phyloP scores from a whole-genome alignment of 805 yeast genomes.

The Yamadazyma philogaea region DNA sequence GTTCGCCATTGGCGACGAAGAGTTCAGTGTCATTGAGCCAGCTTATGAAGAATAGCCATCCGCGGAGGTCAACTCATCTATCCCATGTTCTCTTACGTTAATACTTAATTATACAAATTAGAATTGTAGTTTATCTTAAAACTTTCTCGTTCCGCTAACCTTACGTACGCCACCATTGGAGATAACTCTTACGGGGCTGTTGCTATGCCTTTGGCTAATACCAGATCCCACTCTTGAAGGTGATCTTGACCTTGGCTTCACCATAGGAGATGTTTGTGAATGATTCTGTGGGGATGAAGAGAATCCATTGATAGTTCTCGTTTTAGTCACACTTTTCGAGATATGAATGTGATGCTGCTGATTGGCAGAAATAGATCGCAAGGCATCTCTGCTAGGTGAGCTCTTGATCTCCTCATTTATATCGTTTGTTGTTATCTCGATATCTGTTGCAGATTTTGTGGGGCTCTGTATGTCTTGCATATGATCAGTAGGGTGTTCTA shows the following conservation, averaged over 20 bases:
- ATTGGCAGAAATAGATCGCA: constrained; percentile 37
- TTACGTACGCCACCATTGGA: constrained; percentile 25
- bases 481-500: constrained; percentile 10
- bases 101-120: constrained; percentile 4
- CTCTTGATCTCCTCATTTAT: constrained; percentile 7
- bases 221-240: constrained; percentile 20
- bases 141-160: constrained; percentile 21
- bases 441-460: constrained; percentile 7
- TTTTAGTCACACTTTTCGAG: constrained; percentile 18
- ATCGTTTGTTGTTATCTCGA: constrained; percentile 8
- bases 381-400: constrained; percentile 34
- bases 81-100: constrained; percentile 3
- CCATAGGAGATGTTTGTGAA: constrained; percentile 12
- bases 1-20: constrained; percentile 39
- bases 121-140: constrained; percentile 3
- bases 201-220: constrained; percentile 12
- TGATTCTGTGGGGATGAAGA: constrained; percentile 15
- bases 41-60: constrained; percentile 27
- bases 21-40: constrained; percentile 33
- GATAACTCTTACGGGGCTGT: constrained; percentile 17
- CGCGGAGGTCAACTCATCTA: background rate
- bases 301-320: constrained; percentile 14
- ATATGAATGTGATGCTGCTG: constrained; percentile 25
- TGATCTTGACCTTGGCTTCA: constrained; percentile 16
- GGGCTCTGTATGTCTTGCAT: constrained; percentile 17